A percentile compares a stretch with the other conserved stretches of the same genome.
These are phyloP conservation scores for Kalanchoe fedtschenkoi DNA, from an alignment of 164 flowering plant genomes.

Conservation along the genomic window DNA sequence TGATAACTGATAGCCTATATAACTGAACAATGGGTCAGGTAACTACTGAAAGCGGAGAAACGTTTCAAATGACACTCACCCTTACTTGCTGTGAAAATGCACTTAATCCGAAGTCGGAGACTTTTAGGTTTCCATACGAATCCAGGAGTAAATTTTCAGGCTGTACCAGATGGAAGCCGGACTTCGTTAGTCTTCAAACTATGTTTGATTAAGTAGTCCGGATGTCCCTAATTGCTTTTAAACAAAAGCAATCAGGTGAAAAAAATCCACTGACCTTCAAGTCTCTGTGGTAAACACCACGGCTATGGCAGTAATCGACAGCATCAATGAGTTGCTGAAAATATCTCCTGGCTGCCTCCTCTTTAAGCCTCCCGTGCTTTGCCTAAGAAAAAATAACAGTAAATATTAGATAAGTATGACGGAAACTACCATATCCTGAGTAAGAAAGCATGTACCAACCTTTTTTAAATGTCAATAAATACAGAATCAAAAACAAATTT, in stretches of 20 bases:
- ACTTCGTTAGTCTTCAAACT: neutral
- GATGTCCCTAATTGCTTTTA: neutral
- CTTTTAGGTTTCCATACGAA: constrained; percentile 41
- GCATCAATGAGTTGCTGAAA: constrained; percentile 88
- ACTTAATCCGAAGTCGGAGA: constrained; percentile 70
- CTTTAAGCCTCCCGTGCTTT: constrained; percentile 56
- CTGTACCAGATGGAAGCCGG: constrained; percentile 23
- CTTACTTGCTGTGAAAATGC: constrained; percentile 46
- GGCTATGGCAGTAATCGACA: constrained; percentile 81
- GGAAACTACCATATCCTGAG: no score
- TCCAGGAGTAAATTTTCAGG: constrained; percentile 64
- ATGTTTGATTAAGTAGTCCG: neutral
- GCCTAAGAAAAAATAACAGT: constrained; percentile 29
- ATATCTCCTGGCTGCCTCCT: constrained; percentile 75
- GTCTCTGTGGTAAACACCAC: constrained; percentile 87
- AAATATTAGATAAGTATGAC: no score
- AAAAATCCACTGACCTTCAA: constrained; percentile 44
- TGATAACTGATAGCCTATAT: no score
- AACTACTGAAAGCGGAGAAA: neutral
- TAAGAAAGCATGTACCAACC: no score
- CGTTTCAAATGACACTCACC: constrained; percentile 19
- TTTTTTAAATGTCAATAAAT: neutral
- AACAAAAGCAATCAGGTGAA: neutral
- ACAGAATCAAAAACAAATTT: neutral
- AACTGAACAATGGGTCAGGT: neutral